phyloP scores from a whole-genome alignment of 2,329 filamentous ascomycete species.

The Fusarium oxysporum region DNA sequence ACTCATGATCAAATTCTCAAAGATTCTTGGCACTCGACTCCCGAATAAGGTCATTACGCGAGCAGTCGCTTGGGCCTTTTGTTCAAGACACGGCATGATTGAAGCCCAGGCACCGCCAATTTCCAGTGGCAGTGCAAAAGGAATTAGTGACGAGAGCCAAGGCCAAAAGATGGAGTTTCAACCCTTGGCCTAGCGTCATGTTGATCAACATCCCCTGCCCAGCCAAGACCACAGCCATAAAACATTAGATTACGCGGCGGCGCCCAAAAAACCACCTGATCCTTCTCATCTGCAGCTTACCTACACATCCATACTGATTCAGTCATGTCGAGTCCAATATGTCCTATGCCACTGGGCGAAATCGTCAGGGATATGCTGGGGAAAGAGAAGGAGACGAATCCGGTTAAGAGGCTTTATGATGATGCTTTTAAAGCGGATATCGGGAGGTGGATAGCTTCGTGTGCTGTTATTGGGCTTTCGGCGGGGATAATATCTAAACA shows the following conservation, averaged over 20 bases:
- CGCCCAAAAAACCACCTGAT: neutral
- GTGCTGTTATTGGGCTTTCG: constrained; percentile 24
- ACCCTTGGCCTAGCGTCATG: constrained; percentile 11
- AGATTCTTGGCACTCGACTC: neutral
- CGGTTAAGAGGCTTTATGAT: constrained; percentile 28
- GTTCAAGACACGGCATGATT: neutral
- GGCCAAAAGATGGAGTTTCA: constrained; percentile 1
- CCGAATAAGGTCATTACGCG: neutral
- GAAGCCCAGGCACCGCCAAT: neutral
- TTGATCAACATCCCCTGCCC: neutral
- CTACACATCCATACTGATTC: neutral
- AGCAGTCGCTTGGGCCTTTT: neutral
- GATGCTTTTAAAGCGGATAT: constrained; percentile 33
- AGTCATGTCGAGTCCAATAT: constrained; percentile 27
- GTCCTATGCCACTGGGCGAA: constrained; percentile 21
- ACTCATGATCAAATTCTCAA: neutral
- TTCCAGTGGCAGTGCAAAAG: constrained; percentile 7
- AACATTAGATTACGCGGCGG: neutral
- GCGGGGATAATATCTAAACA: constrained; percentile 34
- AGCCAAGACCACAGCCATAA: constrained; percentile 14
- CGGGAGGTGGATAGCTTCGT: constrained; percentile 27
- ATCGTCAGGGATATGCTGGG: constrained; percentile 25
- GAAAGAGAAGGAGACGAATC: constrained; percentile 26
- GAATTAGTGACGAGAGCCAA: constrained; percentile 7
- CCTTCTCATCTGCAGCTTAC: neutral